Evolutionary conservation across 1,139 yeast genomes (phyloP), one percentile per base, ranked within the genome.

Genomic region (Chernovozyma sophiae-reginae): DNA sequence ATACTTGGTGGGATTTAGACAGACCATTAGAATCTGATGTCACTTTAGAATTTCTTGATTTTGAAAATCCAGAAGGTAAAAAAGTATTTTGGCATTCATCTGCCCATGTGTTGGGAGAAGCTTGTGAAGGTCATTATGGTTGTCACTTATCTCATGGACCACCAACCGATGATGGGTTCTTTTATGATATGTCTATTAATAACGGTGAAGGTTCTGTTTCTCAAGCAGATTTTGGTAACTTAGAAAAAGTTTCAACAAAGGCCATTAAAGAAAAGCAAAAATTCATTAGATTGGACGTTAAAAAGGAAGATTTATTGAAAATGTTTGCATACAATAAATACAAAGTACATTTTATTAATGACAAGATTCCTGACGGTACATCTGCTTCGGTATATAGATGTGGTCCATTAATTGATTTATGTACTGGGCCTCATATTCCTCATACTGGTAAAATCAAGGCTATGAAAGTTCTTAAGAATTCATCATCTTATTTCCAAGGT

Each of bases 11-110:
- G 98, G 99, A 94, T 68, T 72, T 94, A 57, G 94, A 84, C 46
- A 84, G 98, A 65, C 97, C 97, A 14, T 72, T 94, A 38, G 98
- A 92, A 67, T 73, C 64, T 25, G 87, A 83, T 48, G 68, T 76
- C 35, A 60, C 65, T 32, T 70, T 94, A 48, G 94, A 87, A 59
- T 84, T 89, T 52, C 65, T 68, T 45, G 76, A 70, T 47, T 94
- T 94, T 40, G 75, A 69, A 18, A 68, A 65, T 46, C 87, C 86
- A 17, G 97, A 90, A 58, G 98, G 97, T 62, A 86, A 82, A 60
- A 81, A 81, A 48, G 98, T 92, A 33, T 94, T 94, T 68, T 94
- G 98, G 98, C 99, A 94, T 63, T 92, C 98, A 4, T 84, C 96
- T 50, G 99, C 99, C 40, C 99, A 94, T 66, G 92, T 94, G 43